phyloP scores from a whole-genome alignment of 805 yeast species.

The Metschnikowia cubensis region DNA sequence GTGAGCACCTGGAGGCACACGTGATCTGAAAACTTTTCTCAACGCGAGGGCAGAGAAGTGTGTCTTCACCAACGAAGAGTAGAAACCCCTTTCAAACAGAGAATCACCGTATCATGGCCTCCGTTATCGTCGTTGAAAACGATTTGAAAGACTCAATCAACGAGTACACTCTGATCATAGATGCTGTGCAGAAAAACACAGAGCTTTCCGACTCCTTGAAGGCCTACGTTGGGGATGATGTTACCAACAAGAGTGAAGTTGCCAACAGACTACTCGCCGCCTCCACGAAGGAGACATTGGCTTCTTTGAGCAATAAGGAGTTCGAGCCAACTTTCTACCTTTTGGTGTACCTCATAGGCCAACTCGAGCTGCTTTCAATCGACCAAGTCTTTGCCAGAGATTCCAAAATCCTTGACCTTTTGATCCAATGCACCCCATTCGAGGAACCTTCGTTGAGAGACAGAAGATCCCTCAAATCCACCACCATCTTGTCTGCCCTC shows the following conservation, averaged over 20 bases:
- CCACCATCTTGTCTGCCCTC: constrained; percentile 38
- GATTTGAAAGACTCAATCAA: constrained; percentile 38
- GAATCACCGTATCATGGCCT: constrained; percentile 27
- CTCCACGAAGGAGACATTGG: constrained; percentile 28
- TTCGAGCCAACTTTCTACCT: constrained; percentile 45
- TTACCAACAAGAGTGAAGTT: constrained; percentile 28
- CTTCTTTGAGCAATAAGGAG: constrained; percentile 38
- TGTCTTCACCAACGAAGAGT: constrained; percentile 3
- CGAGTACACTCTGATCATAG: constrained; percentile 39
- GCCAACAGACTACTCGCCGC: constrained; percentile 24
- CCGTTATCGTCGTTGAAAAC: constrained; percentile 43
- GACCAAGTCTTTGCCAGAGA: constrained; percentile 25
- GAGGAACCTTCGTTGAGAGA: constrained; percentile 40
- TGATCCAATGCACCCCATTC: constrained; percentile 32
- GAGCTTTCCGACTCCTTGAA: constrained; percentile 27
- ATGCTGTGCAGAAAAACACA: constrained; percentile 26
- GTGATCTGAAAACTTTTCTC: constrained; percentile 20
- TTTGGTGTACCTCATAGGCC: constrained; percentile 31
- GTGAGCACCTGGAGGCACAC: constrained; percentile 7
- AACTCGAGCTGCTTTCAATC: constrained; percentile 25
- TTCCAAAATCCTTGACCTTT: constrained; percentile 24
- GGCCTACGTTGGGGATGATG: constrained; percentile 21
- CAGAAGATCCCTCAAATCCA: constrained; percentile 39
- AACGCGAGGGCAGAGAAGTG: constrained; percentile 9
- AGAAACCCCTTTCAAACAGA: not conserved